phyloP scores from a whole-genome alignment of 2,329 filamentous ascomycete genomes.

The Cladophialophora carrionii region DNA sequence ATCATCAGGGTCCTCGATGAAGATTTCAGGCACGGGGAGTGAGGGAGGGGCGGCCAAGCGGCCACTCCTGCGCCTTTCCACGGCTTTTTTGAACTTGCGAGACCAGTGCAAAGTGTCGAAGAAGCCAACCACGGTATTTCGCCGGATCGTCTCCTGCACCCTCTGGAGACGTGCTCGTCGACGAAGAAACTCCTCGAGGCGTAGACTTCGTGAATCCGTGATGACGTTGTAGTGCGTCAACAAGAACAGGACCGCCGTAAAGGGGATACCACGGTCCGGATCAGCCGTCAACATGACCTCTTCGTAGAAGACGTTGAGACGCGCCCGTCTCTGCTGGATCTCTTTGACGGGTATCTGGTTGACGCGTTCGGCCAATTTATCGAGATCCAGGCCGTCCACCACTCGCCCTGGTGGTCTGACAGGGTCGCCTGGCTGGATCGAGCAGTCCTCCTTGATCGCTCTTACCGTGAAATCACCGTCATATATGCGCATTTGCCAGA shows the following conservation, averaged over 20 bases:
- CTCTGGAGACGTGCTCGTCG: conserved; percentile 87
- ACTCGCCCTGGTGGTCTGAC: conserved; percentile 47
- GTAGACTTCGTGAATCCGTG: conserved; percentile 92
- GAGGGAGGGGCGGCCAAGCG: conserved; percentile 79
- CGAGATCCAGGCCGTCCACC: conserved; percentile 67
- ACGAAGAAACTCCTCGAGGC: conserved; percentile 90
- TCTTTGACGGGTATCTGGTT: conserved; percentile 71
- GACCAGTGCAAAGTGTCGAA: conserved; percentile 92
- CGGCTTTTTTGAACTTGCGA: conserved; percentile 74
- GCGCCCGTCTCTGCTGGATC: conserved; percentile 73
- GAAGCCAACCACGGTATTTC: conserved; percentile 88
- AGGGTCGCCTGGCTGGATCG: conserved; percentile 58
- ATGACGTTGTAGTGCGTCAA: conserved; percentile 98
- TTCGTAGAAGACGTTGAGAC: conserved; percentile 94
- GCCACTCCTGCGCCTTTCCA: conserved; percentile 71
- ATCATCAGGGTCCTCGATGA: conserved; percentile 76
- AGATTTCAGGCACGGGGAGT: conserved; percentile 84
- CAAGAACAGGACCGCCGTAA: conserved; percentile 91
- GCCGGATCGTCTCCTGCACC: conserved; percentile 90
- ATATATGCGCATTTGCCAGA: conserved; percentile 98
- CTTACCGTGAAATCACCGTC: conserved; percentile 84
- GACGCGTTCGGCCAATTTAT: conserved; percentile 73
- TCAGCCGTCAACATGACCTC: conserved; percentile 94
- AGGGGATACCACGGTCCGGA: conserved; percentile 84
- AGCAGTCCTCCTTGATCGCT: conserved; percentile 84